phyloP scores from a whole-genome alignment of 441 rosid genomes.

The Brassica hybrid region DNA sequence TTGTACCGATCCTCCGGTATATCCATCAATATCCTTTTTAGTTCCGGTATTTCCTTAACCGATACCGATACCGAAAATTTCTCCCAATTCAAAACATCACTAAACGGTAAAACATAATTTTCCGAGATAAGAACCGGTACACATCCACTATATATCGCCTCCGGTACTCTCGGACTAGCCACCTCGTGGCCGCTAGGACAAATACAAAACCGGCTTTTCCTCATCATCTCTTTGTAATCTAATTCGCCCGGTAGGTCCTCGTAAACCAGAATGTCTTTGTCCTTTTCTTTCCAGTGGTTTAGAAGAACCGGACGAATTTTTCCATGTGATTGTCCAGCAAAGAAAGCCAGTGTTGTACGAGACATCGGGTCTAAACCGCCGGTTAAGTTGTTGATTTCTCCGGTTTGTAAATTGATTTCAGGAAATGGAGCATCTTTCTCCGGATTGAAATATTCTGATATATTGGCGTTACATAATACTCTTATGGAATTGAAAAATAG shows the following conservation, averaged over 20 bases:
- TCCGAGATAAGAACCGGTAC: constrained; percentile 68
- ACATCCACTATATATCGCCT: constrained; percentile 64
- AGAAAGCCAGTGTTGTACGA: constrained; percentile 60
- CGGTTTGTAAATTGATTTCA: constrained; percentile 57
- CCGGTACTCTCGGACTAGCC: constrained; percentile 58
- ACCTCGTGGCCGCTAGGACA: constrained; percentile 68
- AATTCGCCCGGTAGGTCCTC: constrained; percentile 50
- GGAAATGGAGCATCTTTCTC: constrained; percentile 65
- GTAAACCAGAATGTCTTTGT: constrained; percentile 57
- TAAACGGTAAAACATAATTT: constrained; percentile 53
- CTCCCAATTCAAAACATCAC: constrained; percentile 67
- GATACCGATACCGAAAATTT: constrained; percentile 53
- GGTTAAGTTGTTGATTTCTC: constrained; percentile 45
- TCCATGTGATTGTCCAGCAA: constrained; percentile 62
- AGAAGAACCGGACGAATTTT: constrained; percentile 56
- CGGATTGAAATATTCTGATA: constrained; percentile 66
- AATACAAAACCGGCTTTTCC: constrained; percentile 59
- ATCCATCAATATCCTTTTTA: constrained; percentile 55
- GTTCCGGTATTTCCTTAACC: constrained; percentile 52
- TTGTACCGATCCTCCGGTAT: constrained; percentile 48
- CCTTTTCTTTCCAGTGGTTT: constrained; percentile 61
- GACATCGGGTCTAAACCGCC: constrained; percentile 38
- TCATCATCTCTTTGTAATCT: constrained; percentile 53
- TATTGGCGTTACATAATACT: constrained; percentile 69
- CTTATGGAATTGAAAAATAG: constrained; percentile 60